Percentiles rank a stretch among this genome's conserved stretches.
These are phyloP conservation scores for Diaporthe helianthi DNA, from an alignment of 2,329 filamentous ascomycete genomes.

Conservation along the genomic window DNA sequence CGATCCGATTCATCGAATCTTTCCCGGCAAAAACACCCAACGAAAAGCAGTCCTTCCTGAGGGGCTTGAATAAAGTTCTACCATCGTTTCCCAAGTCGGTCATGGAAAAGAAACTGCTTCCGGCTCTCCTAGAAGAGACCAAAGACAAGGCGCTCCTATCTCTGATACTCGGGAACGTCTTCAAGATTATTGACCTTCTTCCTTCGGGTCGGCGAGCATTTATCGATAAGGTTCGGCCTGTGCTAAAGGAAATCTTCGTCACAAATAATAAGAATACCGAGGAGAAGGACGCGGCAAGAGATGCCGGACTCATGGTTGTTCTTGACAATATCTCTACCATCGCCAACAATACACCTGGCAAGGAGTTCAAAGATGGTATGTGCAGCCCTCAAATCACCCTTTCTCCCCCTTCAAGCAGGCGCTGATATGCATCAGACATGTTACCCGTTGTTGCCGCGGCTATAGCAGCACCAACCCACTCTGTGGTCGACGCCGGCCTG, in stretches of 20 bases:
- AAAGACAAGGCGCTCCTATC: conserved; percentile 90
- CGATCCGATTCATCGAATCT: conserved; percentile 91
- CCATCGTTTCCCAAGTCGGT: conserved; percentile 93
- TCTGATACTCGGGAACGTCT: conserved; percentile 87
- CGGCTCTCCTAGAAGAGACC: conserved; percentile 87
- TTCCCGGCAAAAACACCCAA: conserved; percentile 90
- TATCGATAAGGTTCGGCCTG: conserved; percentile 84
- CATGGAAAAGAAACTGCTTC: conserved; percentile 92
- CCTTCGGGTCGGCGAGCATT: conserved; percentile 81
- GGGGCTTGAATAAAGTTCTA: conserved; percentile 84
- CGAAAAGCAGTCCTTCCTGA: conserved; percentile 91
- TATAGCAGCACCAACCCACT: conserved; percentile 87
- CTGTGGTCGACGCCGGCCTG: conserved; percentile 85
- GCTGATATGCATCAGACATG: conserved; percentile 66
- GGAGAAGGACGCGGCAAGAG: conserved; percentile 82
- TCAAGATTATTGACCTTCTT: conserved; percentile 83
- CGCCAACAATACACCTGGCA: conserved; percentile 82
- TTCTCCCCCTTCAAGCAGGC: not conserved
- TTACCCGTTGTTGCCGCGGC: conserved; percentile 84
- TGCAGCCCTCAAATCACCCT: not conserved
- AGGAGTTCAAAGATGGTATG: conserved; percentile 92
- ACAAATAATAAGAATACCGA: conserved; percentile 62
- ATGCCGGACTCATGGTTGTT: conserved; percentile 90
- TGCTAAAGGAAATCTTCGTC: conserved; percentile 83
- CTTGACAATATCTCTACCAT: conserved; percentile 82